phyloP scores from a whole-genome alignment of 1,284 basidiomycete species.

The Cystobasidium sp. region DNA sequence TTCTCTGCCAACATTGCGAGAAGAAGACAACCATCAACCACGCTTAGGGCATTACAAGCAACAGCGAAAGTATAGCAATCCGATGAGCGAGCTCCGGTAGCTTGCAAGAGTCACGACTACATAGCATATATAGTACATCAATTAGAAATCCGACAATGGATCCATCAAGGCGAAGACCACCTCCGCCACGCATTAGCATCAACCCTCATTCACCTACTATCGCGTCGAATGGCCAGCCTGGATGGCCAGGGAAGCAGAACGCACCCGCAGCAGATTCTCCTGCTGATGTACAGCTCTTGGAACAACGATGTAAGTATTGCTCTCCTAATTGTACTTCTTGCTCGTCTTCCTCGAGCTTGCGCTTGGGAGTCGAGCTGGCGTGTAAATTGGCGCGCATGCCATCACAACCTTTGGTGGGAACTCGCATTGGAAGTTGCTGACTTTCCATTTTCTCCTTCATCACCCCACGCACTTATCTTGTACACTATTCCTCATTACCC shows the following conservation, averaged over 20 bases:
- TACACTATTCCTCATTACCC: background rate
- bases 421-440: background rate
- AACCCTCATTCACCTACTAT: conserved; percentile 8
- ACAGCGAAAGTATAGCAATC: too few relatives aligned
- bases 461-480: background rate
- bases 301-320: conserved; percentile 37
- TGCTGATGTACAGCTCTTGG: conserved; percentile 25
- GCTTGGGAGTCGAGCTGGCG: conserved; percentile 7
- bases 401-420: background rate
- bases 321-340: background rate
- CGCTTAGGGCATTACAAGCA: too few relatives aligned
- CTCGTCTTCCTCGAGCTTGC: background rate
- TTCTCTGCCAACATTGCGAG: too few relatives aligned
- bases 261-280: background rate
- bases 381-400: conserved; percentile 19
- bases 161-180: conserved; percentile 12
- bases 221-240: background rate
- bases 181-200: conserved; percentile 39
- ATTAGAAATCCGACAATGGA: conserved; percentile 21
- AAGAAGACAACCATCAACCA: too few relatives aligned
- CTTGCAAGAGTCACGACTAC: background rate
- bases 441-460: background rate
- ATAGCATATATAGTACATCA: background rate
- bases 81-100: background rate
- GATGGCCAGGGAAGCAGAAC: too few relatives aligned